Base-by-base conservation (phyloP, 1,284 basidiomycete genomes). In the Leccinum ponderosum region DNA sequence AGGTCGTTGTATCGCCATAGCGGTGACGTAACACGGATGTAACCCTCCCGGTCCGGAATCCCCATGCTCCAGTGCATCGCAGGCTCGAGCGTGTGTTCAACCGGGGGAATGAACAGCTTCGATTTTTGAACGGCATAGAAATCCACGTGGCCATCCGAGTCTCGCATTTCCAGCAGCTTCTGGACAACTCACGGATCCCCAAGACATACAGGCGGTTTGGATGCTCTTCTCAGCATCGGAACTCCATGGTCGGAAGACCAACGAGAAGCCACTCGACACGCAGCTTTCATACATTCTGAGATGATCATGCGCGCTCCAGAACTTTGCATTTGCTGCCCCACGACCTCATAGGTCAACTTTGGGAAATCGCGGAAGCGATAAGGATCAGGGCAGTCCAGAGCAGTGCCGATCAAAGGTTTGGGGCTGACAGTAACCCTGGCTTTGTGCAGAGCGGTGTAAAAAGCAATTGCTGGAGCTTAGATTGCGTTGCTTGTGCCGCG, bases 1-100 rank as follows among this genome's bases (percentile, higher is more conserved):
- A 98, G 76, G 76, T 99, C 97, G 47, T 80, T 76, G 74, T 89
- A 98, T 22, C 97, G 85, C 50, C 97, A 83, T 54, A 99, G 78
- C 0, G 97, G 97, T 3, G 90, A 93, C 1, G 97, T 98, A 4
- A 86, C 87, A n/a, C 93, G 85, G 9, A 83, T 76, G 73, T 99
- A 99, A 8, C 88, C 90, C 64, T 90, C 87, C 56, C 85, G 84
- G 1, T 81, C 80, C 1, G 80, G 78, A 25, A 95, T 75, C 4
- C 92, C 95, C 66, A 98, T 77, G 3, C 79, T 75, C 78, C 83
- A 90, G 71, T 98, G 95, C 54, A 76, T 80, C 14, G 75, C 80
- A 0, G 92, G 86, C 29, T 80, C 74, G 15, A 86, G 69, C 0
- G 79, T 77, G 69, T 86, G 86, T 20, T 73, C 73, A 0, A 80